phyloP scores from a whole-genome alignment of 169 alveolate genomes.

The Plasmodium coatneyi region DNA sequence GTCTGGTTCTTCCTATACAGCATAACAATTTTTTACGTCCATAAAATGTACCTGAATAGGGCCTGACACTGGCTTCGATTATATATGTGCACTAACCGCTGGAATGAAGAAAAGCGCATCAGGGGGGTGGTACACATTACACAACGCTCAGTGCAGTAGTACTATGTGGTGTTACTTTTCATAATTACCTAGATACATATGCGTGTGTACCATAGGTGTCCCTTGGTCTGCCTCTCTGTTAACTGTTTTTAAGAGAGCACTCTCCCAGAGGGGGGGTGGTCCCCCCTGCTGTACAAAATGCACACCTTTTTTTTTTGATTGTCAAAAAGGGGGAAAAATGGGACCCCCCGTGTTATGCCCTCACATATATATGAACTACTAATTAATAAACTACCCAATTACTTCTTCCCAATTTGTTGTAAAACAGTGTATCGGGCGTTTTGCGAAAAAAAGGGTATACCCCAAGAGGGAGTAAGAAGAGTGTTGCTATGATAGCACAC shows the following conservation, averaged over 20 bases:
- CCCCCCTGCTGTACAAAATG: not conserved
- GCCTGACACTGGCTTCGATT: not conserved
- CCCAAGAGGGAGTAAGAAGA: not conserved
- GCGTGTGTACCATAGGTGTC: not conserved
- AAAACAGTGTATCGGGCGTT: not conserved
- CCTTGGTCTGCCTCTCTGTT: not conserved
- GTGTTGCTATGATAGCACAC: not conserved
- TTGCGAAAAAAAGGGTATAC: not conserved
- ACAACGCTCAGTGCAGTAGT: no score
- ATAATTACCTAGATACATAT: not conserved
- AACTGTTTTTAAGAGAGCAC: not conserved
- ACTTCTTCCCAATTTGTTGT: not conserved
- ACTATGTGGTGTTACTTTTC: not conserved
- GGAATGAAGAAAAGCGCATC: no score
- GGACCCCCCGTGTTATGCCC: not conserved
- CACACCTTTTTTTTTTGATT: not conserved
- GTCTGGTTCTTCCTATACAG: constrained; percentile 39
- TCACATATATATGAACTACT: not conserved
- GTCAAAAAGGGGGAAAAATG: not conserved
- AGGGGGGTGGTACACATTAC: no score
- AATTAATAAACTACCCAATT: not conserved
- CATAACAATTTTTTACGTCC: constrained; percentile 34
- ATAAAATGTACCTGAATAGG: not conserved
- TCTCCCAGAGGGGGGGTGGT: not conserved
- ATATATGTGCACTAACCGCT: not conserved